These are phyloP conservation scores for Rhizopogon rudus DNA, from an alignment of 768 basidiomycete species.

Conservation along the genomic window DNA sequence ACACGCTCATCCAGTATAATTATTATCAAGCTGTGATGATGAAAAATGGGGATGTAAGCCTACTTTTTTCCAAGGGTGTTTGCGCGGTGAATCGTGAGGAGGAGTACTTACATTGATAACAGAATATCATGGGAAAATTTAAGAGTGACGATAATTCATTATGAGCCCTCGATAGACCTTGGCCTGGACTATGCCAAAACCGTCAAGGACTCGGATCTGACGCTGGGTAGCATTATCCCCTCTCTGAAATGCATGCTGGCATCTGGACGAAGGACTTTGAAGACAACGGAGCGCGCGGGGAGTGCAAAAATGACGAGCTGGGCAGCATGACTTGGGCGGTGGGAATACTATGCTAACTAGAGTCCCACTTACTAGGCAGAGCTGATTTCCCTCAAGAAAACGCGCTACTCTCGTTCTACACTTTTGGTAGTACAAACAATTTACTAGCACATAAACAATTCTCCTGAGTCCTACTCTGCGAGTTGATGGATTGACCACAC, in stretches of 20 bases:
- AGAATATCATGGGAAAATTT: constrained; percentile 10
- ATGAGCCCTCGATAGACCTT: background rate
- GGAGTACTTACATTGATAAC: background rate
- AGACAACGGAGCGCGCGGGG: constrained; percentile 18
- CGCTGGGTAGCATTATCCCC: constrained; percentile 3
- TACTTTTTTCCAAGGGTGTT: constrained; percentile 10
- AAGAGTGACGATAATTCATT: constrained; percentile 12
- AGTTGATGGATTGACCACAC: no score
- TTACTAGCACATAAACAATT: no score
- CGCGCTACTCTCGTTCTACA: no score
- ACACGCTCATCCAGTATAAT: constrained; percentile 22
- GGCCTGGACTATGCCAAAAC: constrained; percentile 8
- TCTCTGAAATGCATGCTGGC: background rate
- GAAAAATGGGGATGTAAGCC: constrained; percentile 15
- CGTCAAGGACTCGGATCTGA: constrained; percentile 16
- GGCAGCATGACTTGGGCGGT: constrained; percentile 15
- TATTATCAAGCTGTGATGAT: constrained; percentile 13
- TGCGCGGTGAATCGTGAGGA: constrained; percentile 2
- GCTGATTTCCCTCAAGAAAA: no score
- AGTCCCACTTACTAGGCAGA: no score
- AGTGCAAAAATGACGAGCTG: constrained; percentile 17
- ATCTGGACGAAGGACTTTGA: constrained; percentile 18
- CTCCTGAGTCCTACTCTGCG: no score
- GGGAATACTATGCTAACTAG: background rate
- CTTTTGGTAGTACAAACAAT: no score